Conservation (phyloP, 768 basidiomycete genomes). For the Dioszegia hungarica region DNA sequence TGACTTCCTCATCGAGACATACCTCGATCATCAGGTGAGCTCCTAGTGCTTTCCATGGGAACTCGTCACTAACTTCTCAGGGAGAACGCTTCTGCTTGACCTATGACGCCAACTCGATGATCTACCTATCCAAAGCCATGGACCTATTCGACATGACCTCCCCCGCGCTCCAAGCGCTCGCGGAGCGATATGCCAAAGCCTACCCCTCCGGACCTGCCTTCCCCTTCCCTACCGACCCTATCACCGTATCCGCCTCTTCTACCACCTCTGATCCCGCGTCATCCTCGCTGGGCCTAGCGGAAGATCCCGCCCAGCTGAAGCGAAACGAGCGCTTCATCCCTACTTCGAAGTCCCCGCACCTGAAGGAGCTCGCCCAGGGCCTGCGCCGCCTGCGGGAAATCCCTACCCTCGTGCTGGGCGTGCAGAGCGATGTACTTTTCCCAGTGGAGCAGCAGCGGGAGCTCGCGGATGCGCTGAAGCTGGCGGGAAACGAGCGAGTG, state of each 20-base stretch:
- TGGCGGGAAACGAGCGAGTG: constrained; percentile 81
- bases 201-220: constrained; percentile 40
- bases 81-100: constrained; percentile 97
- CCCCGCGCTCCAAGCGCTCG: constrained; percentile 64
- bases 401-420: constrained; percentile 81
- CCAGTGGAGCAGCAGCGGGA: constrained; percentile 97
- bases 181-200: constrained; percentile 43
- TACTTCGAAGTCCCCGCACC: constrained; percentile 58
- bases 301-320: constrained; percentile 23
- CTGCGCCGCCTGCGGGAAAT: constrained; percentile 68
- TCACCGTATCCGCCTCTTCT: constrained; percentile 26
- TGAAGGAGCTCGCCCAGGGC: constrained; percentile 71
- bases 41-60: too few relatives aligned
- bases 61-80: constrained; percentile 51
- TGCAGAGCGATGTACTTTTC: constrained; percentile 94
- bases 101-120: constrained; percentile 97
- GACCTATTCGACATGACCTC: constrained; percentile 94
- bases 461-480: constrained; percentile 80
- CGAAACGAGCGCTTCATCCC: constrained; percentile 49
- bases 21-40: constrained; percentile 79
- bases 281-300: constrained; percentile 22
- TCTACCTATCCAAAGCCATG: constrained; percentile 99
- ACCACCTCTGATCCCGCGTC: constrained; percentile 27
- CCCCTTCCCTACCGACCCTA: constrained; percentile 41
- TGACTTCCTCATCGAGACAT: constrained; percentile 97